These are phyloP conservation scores for Trichoderma sp. DNA, from an alignment of 2,329 filamentous ascomycete species.

Conservation along the genomic window DNA sequence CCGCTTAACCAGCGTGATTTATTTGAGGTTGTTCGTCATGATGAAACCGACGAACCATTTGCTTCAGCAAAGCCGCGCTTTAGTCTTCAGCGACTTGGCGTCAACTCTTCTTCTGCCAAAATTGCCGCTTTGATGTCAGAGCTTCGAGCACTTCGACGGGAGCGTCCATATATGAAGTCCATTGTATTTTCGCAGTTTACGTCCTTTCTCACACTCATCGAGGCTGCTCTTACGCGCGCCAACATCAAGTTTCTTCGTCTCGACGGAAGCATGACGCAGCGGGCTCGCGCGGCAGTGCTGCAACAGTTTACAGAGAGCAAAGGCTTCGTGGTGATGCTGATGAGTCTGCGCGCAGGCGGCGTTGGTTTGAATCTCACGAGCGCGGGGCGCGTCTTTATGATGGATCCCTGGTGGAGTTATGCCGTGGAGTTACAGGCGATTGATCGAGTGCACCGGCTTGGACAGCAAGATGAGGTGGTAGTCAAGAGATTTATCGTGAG, in stretches of 20 bases:
- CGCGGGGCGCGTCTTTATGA: slow-evolving; percentile 91
- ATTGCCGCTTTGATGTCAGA: slow-evolving; percentile 75
- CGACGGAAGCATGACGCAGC: slow-evolving; percentile 87
- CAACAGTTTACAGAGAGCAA: slow-evolving; percentile 60
- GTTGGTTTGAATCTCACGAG: slow-evolving; percentile 91
- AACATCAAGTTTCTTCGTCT: slow-evolving; percentile 81
- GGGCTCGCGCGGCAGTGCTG: slow-evolving; percentile 74
- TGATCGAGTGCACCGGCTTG: slow-evolving; percentile 96
- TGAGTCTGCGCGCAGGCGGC: slow-evolving; percentile 84
- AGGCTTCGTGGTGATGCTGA: slow-evolving; percentile 70
- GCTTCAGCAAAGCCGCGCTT: slow-evolving; percentile 48
- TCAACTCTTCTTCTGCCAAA: slow-evolving; percentile 78
- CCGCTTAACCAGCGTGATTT: slow-evolving; percentile 78
- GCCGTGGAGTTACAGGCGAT: slow-evolving; percentile 96
- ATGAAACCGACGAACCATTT: slow-evolving; percentile 50
- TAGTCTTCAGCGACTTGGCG: slow-evolving; percentile 57
- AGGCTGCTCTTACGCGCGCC: slow-evolving; percentile 68
- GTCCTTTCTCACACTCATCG: slow-evolving; percentile 88
- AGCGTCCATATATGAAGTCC: slow-evolving; percentile 71
- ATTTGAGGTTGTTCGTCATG: slow-evolving; percentile 86
- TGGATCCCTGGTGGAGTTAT: slow-evolving; percentile 99
- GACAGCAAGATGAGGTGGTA: slow-evolving; percentile 79
- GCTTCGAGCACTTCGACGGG: slow-evolving; percentile 64
- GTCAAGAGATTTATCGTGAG: slow-evolving; percentile 87
- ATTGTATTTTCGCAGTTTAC: slow-evolving; percentile 98